Conservation (phyloP, 495 filamentous ascomycete genomes). For the Tuber borchii region DNA sequence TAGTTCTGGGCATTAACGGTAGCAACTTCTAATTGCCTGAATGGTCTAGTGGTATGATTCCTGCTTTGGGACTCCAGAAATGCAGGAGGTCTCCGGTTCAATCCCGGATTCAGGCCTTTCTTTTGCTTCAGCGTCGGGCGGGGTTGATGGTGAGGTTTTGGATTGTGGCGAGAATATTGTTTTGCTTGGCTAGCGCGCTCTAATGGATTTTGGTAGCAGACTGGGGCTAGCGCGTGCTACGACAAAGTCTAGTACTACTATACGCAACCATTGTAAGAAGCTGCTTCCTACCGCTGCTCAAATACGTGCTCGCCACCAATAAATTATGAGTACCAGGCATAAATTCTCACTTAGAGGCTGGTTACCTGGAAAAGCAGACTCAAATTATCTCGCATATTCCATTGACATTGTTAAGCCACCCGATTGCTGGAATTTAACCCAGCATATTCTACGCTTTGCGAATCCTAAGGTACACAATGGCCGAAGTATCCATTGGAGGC, state of each 20-base stretch:
- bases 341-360: not conserved
- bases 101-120: slow-evolving; percentile 14
- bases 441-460: not conserved
- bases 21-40: not conserved
- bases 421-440: not conserved
- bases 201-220: not conserved
- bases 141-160: not conserved
- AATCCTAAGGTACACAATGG: not conserved
- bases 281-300: not conserved
- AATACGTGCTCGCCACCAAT: not conserved
- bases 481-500: not conserved
- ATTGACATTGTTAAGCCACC: not conserved
- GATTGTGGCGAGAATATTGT: not conserved
- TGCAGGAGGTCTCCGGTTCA: slow-evolving; percentile 19
- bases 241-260: too few relatives aligned
- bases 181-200: not conserved
- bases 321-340: not conserved
- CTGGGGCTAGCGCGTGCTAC: not conserved
- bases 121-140: not conserved
- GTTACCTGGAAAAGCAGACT: not conserved
- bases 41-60: slow-evolving; percentile 27
- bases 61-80: slow-evolving; percentile 8
- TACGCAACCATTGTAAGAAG: not conserved
- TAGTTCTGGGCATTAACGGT: not conserved
- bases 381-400: not conserved